Base-by-base conservation (phyloP, 1,139 yeast species). In the Blastobotrys serpentis region DNA sequence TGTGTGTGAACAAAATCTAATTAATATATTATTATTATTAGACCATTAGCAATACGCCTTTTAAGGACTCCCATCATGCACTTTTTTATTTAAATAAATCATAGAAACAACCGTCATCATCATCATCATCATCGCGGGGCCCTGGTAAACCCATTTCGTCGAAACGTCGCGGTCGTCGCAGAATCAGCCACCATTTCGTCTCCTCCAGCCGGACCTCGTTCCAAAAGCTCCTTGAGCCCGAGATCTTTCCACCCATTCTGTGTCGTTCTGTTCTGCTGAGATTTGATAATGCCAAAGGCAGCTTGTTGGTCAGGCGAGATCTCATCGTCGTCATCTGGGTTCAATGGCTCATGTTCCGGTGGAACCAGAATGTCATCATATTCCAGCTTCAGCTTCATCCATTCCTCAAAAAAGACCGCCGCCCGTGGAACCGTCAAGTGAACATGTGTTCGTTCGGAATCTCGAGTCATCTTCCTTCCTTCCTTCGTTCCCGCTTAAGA, bases 291-390 rank as follows among this genome's bases (percentile, higher is more conserved):
- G 17, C 64, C 64, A 52, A 60, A 59, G n/a, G 56, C 55, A 1
- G 61, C 56, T 18, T 57, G 56, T n/a, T 58, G 62, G 19, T 66
- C 67, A 0, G 70, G 63, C 23, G 59, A 48, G 11, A 61, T 48
- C 23, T 65, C 70, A 44, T 68, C 71, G 32, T 66, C 68, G 39
- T 65, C 70, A 32, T 66, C 70, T 8, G 64, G 63, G 39, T 59
- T 61, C 42, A 56, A 50, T 3, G 70, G 69, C 49, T 58, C 60
- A 41, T 58, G 65, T 42, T 65, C 69, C 6, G 62, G 59, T 7
- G 67, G 60, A 13, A 67, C 61, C 6, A 51, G 51, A 34, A 69
- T 62, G 38, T 59, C 64, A 42, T 68, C 74, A 43, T 61, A 62
- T 42, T 64, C 67, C 37, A 70, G 59, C 42, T 60, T 62, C 44